Evolutionary conservation across 2,329 filamentous ascomycete species (phyloP).

Genomic region (Penicillium glabrum): DNA sequence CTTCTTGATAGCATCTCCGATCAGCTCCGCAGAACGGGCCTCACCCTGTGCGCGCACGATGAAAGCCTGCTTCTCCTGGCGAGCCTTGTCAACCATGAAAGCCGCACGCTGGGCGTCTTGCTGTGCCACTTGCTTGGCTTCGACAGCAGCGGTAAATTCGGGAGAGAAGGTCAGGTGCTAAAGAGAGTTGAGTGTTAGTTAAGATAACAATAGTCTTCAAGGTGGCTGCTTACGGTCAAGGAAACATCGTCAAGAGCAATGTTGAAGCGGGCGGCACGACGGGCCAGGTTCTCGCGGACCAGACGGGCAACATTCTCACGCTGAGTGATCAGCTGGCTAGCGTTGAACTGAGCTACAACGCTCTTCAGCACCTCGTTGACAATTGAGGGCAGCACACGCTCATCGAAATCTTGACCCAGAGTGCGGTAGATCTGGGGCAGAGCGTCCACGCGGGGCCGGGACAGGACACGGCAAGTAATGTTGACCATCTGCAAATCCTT

Average conservation of each 20-base stretch:
- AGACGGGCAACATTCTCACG: slow-evolving; percentile 92
- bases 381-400: slow-evolving; percentile 93
- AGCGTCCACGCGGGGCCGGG: slow-evolving; percentile 79
- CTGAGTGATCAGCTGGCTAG: slow-evolving; percentile 96
- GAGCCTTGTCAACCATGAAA: slow-evolving; percentile 97
- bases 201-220: neutral
- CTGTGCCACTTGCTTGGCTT: slow-evolving; percentile 69
- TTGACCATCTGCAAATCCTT: slow-evolving; percentile 99
- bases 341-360: slow-evolving; percentile 98
- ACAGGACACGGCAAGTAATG: slow-evolving; percentile 99
- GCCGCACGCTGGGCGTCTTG: slow-evolving; percentile 97
- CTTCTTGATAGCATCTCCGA: slow-evolving; percentile 99
- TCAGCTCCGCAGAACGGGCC: slow-evolving; percentile 93
- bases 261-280: slow-evolving; percentile 92
- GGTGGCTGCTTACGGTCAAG: slow-evolving; percentile 68
- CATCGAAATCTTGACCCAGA: slow-evolving; percentile 92
- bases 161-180: slow-evolving; percentile 69
- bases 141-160: slow-evolving; percentile 68
- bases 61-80: slow-evolving; percentile 99
- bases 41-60: slow-evolving; percentile 99
- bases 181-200: slow-evolving; percentile 7
- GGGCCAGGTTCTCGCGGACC: slow-evolving; percentile 88
- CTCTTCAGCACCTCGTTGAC: slow-evolving; percentile 99
- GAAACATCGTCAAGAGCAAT: slow-evolving; percentile 97
- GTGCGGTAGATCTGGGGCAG: slow-evolving; percentile 97